These are phyloP conservation scores for Hypoxylon fuscum DNA, from an alignment of 495 filamentous ascomycete species.

Conservation along the genomic window DNA sequence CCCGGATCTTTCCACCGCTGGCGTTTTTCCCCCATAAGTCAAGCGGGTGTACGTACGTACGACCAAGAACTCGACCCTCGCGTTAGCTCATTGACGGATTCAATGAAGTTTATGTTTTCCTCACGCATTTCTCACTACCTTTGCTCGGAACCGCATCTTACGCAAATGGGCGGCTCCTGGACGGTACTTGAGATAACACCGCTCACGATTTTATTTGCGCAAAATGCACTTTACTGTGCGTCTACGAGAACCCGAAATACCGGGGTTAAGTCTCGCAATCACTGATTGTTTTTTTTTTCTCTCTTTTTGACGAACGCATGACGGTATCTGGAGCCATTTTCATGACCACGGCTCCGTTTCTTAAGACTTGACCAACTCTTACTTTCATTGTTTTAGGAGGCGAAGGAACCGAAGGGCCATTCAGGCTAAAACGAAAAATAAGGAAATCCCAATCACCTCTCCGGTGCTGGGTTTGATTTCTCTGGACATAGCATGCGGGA, in stretches of 20 bases:
- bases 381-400: conserved; percentile 30
- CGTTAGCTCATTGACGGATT: conserved; percentile 15
- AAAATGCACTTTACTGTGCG: conserved; percentile 26
- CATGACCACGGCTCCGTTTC: conserved; percentile 37
- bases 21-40: background rate
- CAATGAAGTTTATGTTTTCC: conserved; percentile 35
- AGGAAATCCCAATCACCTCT: background rate
- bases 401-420: conserved; percentile 31
- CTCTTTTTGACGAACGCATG: conserved; percentile 53
- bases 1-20: background rate
- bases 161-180: conserved; percentile 16
- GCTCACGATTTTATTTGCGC: conserved; percentile 30
- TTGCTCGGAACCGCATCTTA: conserved; percentile 15
- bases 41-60: background rate
- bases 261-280: conserved; percentile 30
- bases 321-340: conserved; percentile 40
- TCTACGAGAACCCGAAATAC: conserved; percentile 31
- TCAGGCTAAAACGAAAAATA: conserved; percentile 28
- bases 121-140: conserved; percentile 34
- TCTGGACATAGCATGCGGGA: conserved; percentile 52
- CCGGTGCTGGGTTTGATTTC: conserved; percentile 43
- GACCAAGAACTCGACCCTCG: conserved; percentile 1
- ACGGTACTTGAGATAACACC: conserved; percentile 25
- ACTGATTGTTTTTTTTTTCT: conserved; percentile 13
- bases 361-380: conserved; percentile 21